Conservation (phyloP, 208 protist species). For the Vickermania spadyakhi region DNA sequence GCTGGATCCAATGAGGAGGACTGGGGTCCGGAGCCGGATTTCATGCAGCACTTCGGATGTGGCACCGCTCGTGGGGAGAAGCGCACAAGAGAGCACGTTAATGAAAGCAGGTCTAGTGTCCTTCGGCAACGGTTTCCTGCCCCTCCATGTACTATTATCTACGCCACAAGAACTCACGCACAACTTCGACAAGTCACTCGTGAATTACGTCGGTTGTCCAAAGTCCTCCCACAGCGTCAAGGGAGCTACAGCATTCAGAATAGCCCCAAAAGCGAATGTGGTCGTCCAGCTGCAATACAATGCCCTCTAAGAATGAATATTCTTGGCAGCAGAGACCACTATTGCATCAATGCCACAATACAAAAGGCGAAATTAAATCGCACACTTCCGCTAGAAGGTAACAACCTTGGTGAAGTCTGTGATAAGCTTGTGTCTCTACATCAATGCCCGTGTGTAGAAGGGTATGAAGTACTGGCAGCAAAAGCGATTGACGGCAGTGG, state of each 20-base stretch:
- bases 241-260: no score
- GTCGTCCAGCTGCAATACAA: constrained; percentile 8
- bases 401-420: constrained; percentile 79
- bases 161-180: constrained; percentile 93
- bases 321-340: constrained; percentile 89
- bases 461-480: constrained; percentile 39
- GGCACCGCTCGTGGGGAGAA: constrained; percentile 8
- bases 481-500: constrained; percentile 33
- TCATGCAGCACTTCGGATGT: constrained; percentile 35
- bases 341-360: constrained; percentile 88
- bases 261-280: no score
- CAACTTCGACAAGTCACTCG: constrained; percentile 93
- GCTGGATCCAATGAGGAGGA: neutral
- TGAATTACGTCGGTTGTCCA: constrained; percentile 86
- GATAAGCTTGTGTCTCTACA: constrained; percentile 68
- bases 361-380: constrained; percentile 30
- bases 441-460: constrained; percentile 51
- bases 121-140: constrained; percentile 41
- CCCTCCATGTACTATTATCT: constrained; percentile 87
- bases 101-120: constrained; percentile 26
- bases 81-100: constrained; percentile 38
- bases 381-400: constrained; percentile 49
- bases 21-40: neutral
- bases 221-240: no score
- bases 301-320: constrained; percentile 81